phyloP scores from a whole-genome alignment of 345 rosid genomes.

The Syzygium aromaticum region DNA sequence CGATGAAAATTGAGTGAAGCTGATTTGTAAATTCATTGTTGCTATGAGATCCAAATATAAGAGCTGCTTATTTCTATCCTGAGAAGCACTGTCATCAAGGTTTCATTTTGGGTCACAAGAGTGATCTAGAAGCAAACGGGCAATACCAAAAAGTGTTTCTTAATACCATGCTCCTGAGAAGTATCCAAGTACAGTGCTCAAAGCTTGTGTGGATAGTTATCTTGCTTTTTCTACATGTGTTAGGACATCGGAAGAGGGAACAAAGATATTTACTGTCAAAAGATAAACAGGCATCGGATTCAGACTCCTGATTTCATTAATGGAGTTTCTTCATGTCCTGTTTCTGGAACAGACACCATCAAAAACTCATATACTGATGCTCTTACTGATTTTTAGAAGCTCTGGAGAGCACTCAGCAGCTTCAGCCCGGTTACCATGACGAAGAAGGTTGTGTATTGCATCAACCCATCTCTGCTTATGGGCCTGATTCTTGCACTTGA shows the following conservation, averaged over 20 bases:
- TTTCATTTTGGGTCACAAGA: not conserved
- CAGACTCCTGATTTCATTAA: not conserved
- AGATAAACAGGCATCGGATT: not conserved
- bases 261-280: not conserved
- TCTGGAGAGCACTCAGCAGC: conserved; percentile 43
- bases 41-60: not conserved
- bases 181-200: not conserved
- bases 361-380: conserved; percentile 6
- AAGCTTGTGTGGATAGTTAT: not conserved
- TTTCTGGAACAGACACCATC: not conserved
- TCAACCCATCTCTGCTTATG: conserved; percentile 93
- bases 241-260: not conserved
- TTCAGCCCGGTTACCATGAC: conserved; percentile 41
- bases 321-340: not conserved
- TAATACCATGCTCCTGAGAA: not conserved
- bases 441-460: conserved; percentile 64
- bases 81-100: not conserved
- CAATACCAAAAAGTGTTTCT: not conserved
- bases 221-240: not conserved
- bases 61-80: not conserved
- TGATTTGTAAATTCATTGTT: not conserved
- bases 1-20: not conserved
- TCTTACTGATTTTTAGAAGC: conserved; percentile 33
- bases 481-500: conserved; percentile 72
- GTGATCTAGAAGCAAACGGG: not conserved